Conservation (phyloP, 352 stramenopile genomes). For the Phytopythium montanum region DNA sequence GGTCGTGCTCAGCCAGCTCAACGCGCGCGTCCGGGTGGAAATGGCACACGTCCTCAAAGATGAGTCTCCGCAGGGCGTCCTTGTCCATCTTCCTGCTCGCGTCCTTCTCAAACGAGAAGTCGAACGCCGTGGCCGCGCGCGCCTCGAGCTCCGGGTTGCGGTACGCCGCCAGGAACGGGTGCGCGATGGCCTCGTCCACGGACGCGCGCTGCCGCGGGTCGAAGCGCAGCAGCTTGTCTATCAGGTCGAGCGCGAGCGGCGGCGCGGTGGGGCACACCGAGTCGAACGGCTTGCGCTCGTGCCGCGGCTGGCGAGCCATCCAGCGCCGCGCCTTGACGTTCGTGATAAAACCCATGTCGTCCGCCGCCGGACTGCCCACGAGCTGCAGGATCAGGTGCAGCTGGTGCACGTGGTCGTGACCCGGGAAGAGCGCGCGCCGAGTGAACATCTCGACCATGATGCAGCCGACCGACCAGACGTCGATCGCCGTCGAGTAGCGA, state of each 20-base stretch:
- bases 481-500: slow-evolving; percentile 93
- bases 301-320: slow-evolving; percentile 71
- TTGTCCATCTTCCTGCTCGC: slow-evolving; percentile 63
- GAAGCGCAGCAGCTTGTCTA: slow-evolving; percentile 86
- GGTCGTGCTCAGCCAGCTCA: slow-evolving; percentile 44
- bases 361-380: slow-evolving; percentile 52
- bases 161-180: slow-evolving; percentile 75
- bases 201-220: slow-evolving; percentile 78
- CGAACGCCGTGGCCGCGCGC: slow-evolving; percentile 45
- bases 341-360: slow-evolving; percentile 78
- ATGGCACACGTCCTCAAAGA: slow-evolving; percentile 85
- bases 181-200: slow-evolving; percentile 68
- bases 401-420: slow-evolving; percentile 84
- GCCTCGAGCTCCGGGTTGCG: slow-evolving; percentile 44
- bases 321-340: slow-evolving; percentile 82
- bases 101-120: slow-evolving; percentile 83
- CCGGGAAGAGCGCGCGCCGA: slow-evolving; percentile 72
- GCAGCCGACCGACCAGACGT: slow-evolving; percentile 97
- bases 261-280: slow-evolving; percentile 55
- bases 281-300: slow-evolving; percentile 44
- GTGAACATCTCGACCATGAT: slow-evolving; percentile 98
- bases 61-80: slow-evolving; percentile 69
- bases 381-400: slow-evolving; percentile 87
- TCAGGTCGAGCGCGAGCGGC: slow-evolving; percentile 73
- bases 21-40: slow-evolving; percentile 71